Base-by-base conservation (phyloP, 495 filamentous ascomycete genomes). In the Pyrenula aspistea region DNA sequence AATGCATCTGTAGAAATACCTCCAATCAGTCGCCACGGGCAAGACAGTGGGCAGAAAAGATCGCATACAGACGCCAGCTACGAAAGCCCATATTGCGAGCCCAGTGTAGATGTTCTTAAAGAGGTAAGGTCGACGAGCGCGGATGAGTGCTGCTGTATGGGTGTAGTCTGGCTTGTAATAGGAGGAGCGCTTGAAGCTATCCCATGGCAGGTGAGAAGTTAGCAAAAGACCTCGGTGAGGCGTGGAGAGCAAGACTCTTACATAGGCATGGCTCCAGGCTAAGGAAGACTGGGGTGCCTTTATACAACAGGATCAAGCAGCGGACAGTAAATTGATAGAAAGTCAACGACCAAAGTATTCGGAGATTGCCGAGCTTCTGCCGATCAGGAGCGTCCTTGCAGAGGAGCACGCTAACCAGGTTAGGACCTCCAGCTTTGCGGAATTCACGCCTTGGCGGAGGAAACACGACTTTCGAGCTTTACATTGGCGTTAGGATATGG, bases 81-180 rank as follows among this genome's bases (percentile, higher is more conserved):
- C 81, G 61, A 96, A 84, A 2, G 71, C 78, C 59, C 83, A 77
- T 23, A 96, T 76, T 12, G 69, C 79, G 10, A 84, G 55, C 11
- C 92, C 94, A 20, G 88, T 87, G 51, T 89, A 36, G 22, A 83
- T 75, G 69, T 99, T 97, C 77, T 86, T 91, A 71, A 96, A 72
- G 15, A 99, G 82, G 70, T 90, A 97, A 52, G 94, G 93, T 61
- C 85, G 81, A 57, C 93, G 84, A 55, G 93, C 94, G 55, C 93
- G 87, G 64, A 95, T 83, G 57, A 99, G 83, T 22, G 93, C 86
- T 22, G 87, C 81, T 24, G 83, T 83, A 68, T 90, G 88, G 60
- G 83, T 82, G 71, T 86, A 84, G 63, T 87, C 75, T 65, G 83
- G 80, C 71, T 95, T 87, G 73, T 96, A 97, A 78, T 98, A 98